Evolutionary conservation across 2,329 filamentous ascomycete genomes (phyloP).

Genomic region (Clarireedia hainanense): DNA sequence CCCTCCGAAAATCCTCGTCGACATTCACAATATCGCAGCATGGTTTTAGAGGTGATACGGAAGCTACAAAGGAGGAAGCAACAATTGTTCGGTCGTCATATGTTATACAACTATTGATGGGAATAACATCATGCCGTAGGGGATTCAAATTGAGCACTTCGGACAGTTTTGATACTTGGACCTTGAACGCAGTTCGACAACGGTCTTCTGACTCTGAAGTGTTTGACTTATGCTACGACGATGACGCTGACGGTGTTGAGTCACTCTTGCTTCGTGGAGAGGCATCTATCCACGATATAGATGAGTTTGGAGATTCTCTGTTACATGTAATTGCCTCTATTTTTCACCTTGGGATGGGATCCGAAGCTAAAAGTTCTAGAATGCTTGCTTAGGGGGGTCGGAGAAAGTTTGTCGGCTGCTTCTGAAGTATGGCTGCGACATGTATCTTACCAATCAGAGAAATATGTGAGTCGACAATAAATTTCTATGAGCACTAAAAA

Average conservation of each 20-base stretch:
- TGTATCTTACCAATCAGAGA: too few species aligned
- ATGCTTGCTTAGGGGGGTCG: too few species aligned
- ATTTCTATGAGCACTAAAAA: too few species aligned
- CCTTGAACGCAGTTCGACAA: slow-evolving; percentile 4
- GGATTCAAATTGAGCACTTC: slow-evolving; percentile 7
- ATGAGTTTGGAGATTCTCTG: not conserved
- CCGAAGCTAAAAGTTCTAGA: too few species aligned
- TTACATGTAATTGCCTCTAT: slow-evolving; percentile 6
- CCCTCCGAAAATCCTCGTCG: not conserved
- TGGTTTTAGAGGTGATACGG: not conserved
- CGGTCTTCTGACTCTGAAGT: not conserved
- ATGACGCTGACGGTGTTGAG: slow-evolving; percentile 2
- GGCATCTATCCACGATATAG: slow-evolving; percentile 10
- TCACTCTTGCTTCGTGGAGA: slow-evolving; percentile 2
- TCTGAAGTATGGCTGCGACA: too few species aligned
- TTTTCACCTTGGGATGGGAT: too few species aligned
- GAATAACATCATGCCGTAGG: slow-evolving; percentile 7
- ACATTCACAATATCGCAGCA: not conserved
- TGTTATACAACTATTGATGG: slow-evolving; percentile 3
- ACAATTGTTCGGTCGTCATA: not conserved
- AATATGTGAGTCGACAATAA: too few species aligned
- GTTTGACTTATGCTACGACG: not conserved
- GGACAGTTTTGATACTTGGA: slow-evolving; percentile 2
- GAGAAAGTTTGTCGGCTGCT: too few species aligned
- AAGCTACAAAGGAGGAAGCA: not conserved